Conservation (phyloP, 2,329 filamentous ascomycete genomes). For the Blastomyces percursus region DNA sequence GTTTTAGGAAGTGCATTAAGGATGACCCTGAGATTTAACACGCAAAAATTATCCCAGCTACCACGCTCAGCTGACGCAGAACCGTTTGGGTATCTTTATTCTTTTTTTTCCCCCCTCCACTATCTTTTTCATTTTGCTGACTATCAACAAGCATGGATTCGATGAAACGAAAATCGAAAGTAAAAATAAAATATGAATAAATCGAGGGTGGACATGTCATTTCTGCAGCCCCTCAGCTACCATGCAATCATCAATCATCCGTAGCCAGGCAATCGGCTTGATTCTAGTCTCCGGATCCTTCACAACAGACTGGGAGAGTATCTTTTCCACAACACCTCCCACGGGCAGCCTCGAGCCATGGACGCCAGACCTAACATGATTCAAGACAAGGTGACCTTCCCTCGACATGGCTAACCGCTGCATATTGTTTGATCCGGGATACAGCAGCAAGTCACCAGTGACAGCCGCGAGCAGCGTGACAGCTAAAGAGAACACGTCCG, state of each 20-base stretch:
- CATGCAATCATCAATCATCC: conserved; percentile 11
- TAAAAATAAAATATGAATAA: background rate
- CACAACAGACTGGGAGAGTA: conserved; percentile 29
- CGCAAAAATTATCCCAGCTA: background rate
- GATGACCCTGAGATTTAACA: background rate
- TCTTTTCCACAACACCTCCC: conserved; percentile 31
- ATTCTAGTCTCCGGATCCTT: conserved; percentile 30
- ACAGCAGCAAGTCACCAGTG: conserved; percentile 36
- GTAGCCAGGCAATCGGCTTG: conserved; percentile 24
- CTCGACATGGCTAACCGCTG: conserved; percentile 35
- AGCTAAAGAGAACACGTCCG: conserved; percentile 38
- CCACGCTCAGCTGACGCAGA: background rate
- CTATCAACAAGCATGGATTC: background rate
- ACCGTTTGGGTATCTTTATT: background rate
- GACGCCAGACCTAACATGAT: conserved; percentile 29
- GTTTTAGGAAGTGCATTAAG: background rate
- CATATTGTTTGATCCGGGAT: conserved; percentile 30
- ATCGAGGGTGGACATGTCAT: background rate
- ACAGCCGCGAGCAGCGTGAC: conserved; percentile 36
- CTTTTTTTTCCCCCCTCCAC: background rate
- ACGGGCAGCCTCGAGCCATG: conserved; percentile 31
- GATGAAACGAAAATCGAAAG: background rate
- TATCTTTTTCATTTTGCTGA: background rate
- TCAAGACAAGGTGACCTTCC: conserved; percentile 34
- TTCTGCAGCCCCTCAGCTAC: background rate